Evolutionary conservation across 495 filamentous ascomycete genomes (phyloP).

Genomic region (Poronia punctata): DNA sequence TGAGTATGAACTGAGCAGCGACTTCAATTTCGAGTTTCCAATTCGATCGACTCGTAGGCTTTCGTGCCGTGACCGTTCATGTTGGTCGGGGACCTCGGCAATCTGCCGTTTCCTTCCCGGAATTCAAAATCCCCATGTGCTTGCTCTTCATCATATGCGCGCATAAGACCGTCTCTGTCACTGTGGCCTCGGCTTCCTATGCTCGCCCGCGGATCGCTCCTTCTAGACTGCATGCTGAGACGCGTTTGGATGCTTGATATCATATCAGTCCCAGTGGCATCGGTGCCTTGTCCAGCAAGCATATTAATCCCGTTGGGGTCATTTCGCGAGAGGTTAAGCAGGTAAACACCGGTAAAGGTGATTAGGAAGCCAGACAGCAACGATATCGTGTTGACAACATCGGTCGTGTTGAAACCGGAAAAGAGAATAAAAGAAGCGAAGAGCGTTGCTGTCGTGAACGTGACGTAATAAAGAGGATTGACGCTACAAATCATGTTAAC

Average conservation of each 20-base stretch:
- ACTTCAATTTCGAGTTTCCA: slow-evolving; percentile 33
- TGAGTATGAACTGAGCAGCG: too few species aligned
- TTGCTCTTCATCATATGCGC: slow-evolving; percentile 72
- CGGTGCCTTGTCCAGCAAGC: slow-evolving; percentile 58
- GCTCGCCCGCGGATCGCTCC: slow-evolving; percentile 49
- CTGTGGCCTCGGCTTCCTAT: slow-evolving; percentile 51
- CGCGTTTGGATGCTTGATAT: slow-evolving; percentile 84
- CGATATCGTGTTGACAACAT: slow-evolving; percentile 88
- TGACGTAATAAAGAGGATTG: slow-evolving; percentile 97
- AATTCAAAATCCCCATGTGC: slow-evolving; percentile 54
- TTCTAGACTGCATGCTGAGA: slow-evolving; percentile 81
- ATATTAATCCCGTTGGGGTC: slow-evolving; percentile 75
- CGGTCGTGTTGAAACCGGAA: slow-evolving; percentile 92
- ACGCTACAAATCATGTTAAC: slow-evolving; percentile 58
- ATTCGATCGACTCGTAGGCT: slow-evolving; percentile 34
- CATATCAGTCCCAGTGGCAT: slow-evolving; percentile 84
- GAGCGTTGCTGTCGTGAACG: slow-evolving; percentile 95
- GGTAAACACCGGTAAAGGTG: slow-evolving; percentile 95
- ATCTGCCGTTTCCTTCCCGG: slow-evolving; percentile 53
- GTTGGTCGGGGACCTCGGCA: slow-evolving; percentile 28
- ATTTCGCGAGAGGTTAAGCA: slow-evolving; percentile 85
- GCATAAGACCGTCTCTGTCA: slow-evolving; percentile 76
- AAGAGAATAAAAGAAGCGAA: slow-evolving; percentile 97
- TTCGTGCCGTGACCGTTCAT: slow-evolving; percentile 16
- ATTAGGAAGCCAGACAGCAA: slow-evolving; percentile 89